Base-by-base conservation (phyloP, 2,329 filamentous ascomycete genomes). In the Mollisia scopiformis region DNA sequence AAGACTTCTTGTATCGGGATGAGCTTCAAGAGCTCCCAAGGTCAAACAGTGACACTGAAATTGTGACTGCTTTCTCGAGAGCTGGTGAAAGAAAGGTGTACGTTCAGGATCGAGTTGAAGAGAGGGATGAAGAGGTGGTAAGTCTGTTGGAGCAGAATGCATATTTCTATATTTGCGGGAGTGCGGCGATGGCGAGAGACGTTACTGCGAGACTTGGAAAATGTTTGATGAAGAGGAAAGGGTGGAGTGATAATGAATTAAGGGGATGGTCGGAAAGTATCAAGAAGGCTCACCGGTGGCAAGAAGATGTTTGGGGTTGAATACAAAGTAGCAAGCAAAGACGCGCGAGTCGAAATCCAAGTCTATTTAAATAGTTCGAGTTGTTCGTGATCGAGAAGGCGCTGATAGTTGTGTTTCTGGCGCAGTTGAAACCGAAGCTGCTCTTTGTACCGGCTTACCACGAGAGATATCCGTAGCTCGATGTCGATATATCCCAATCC, bases 241-340 rank as follows among this genome's bases (percentile, higher is more conserved):
- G 69, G 1, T 77, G 79, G 75, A 69, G 65, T 14, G 77, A 80
- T 19, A 66, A 61, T 6, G 75, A 79, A 47, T 73, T 77, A 14
- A 78, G 77, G 57, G 72, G 74, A 54, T 84, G 81, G 81, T 76
- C 72, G 25, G 80, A 80, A 63, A 74, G 70, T 16, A 69, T 81
- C 39, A 83, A 81, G 75, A 80, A 30, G 25, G 75, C 75, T 28
- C 77, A 76, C n/a, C 82, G 81, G 68, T 84, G 81, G 80, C 77
- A 78, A 65, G 80, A 83, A 66, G 81, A 84, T 75, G 80, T 84
- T 46, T 84, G 81, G 81, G 78, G 78, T 23, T 80, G 54, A 63
- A n/a, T n/a, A n/a, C n/a, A n/a, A n/a, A n/a, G n/a, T n/a, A n/a
- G n/a, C n/a, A n/a, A n/a, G n/a, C n/a, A n/a, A n/a, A n/a, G n/a